Evolutionary conservation across 2,329 filamentous ascomycete species (phyloP), one percentile per base, ranked within the genome.

Genomic region (Apiospora phragmitis): DNA sequence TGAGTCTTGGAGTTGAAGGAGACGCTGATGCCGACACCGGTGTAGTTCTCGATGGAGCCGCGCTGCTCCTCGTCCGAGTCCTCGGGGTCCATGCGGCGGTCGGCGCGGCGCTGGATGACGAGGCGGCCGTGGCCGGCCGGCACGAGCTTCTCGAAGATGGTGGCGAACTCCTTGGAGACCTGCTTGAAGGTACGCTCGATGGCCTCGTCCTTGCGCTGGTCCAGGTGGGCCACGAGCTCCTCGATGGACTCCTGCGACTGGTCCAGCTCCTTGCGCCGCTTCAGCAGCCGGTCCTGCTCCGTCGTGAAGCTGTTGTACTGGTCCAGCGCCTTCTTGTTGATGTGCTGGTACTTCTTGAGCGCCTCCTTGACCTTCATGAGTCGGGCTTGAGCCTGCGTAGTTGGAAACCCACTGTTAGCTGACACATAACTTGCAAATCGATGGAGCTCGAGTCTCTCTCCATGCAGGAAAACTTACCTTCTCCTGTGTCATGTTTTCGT

Each of bases 271-370:
- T 92, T 89, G 67, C 95, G 90, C 75, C 96, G 92, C 78, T 93
- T 92, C 67, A 93, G 93, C 24, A 99, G 87, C 29, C 92, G 92
- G 73, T 97, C 95, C 70, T 97, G 92, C 82, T 98, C 94, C 68
- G 91, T 93, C 9, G 95, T 98, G 80, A 98, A 99, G 83, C 92
- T 97, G 84, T 95, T 97, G 85, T 98, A 99, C 81, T 99, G 96
- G 82, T 99, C 97, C 79, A 98, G 97, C 0, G 96, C 96, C 84
- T 99, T 98, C 85, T 98, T 99, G 88, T 99, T 99, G 83, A 99
- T 95, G 77, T 98, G 94, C 70, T 94, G 94, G 84, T 96, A 98
- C 80, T 98, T 97, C 84, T 98, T 98, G 69, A 98, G 86, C 0
- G 93, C 91, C 76, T 97, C 94, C 73, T 97, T 97, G 77, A 95